phyloP scores from a whole-genome alignment of 2,329 filamentous ascomycete species.

The Aspergillus sp. region DNA sequence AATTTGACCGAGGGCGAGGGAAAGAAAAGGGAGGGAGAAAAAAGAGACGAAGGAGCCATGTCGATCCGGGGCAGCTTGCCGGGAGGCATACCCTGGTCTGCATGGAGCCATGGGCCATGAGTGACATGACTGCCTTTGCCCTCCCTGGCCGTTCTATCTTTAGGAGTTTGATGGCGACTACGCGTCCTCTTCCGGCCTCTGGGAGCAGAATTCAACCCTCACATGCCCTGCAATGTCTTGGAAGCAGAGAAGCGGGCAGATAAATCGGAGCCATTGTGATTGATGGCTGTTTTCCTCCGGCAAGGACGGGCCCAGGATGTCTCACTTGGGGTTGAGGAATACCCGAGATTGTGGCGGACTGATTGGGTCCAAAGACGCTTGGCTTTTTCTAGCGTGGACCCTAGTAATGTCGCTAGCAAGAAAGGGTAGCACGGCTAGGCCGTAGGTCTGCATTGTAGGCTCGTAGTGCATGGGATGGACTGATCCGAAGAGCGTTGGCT shows the following conservation, averaged over 20 bases:
- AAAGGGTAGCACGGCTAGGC: neutral
- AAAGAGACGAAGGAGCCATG: slow-evolving; percentile 5
- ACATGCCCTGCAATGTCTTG: slow-evolving; percentile 17
- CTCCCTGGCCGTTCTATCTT: slow-evolving; percentile 4
- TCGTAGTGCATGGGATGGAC: neutral
- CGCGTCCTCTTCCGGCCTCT: neutral
- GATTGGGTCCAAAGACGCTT: slow-evolving; percentile 14
- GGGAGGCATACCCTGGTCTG: neutral
- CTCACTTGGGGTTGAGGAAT: slow-evolving; percentile 6
- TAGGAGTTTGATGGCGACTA: neutral
- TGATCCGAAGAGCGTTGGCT: neutral
- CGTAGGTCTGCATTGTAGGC: neutral
- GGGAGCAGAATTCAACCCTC: slow-evolving; percentile 6
- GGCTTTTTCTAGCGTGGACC: slow-evolving; percentile 23
- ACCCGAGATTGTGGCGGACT: neutral
- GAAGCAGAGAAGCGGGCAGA: slow-evolving; percentile 3
- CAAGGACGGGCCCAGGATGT: slow-evolving; percentile 14
- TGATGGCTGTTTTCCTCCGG: neutral
- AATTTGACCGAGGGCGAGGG: neutral
- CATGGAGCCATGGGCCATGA: neutral
- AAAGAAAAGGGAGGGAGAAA: neutral
- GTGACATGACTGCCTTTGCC: neutral
- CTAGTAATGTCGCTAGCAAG: slow-evolving; percentile 1
- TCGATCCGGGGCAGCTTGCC: slow-evolving; percentile 20
- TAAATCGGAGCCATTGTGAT: neutral